phyloP scores from a whole-genome alignment of 148 eudicot genomes.

The Rhododendron vialii region DNA sequence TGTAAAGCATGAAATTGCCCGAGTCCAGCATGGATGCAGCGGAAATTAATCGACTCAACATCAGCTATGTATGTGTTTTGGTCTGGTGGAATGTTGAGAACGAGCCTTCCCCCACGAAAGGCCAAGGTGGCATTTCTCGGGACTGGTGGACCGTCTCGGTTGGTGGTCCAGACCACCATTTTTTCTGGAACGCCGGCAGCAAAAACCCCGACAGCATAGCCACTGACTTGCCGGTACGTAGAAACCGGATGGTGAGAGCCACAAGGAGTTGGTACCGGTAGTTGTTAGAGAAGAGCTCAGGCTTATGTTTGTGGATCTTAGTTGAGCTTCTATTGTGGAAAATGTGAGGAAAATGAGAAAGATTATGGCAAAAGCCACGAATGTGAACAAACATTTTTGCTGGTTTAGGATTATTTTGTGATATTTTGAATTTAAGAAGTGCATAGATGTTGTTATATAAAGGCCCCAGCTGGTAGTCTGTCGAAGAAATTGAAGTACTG shows the following conservation, averaged over 20 bases:
- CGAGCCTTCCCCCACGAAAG: slow-evolving; percentile 18
- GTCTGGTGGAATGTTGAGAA: background rate
- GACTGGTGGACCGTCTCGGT: slow-evolving; percentile 13
- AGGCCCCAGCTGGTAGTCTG: background rate
- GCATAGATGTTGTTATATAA: background rate
- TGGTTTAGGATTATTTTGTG: background rate
- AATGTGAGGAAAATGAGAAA: background rate
- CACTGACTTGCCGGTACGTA: slow-evolving; percentile 15
- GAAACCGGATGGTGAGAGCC: slow-evolving; percentile 13
- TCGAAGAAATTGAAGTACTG: background rate
- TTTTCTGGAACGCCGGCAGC: slow-evolving; percentile 14
- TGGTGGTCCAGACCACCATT: slow-evolving; percentile 31
- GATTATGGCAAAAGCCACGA: background rate
- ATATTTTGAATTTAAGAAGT: background rate
- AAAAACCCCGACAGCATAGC: slow-evolving; percentile 27
- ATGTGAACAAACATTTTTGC: background rate
- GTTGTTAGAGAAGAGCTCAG: slow-evolving; percentile 7
- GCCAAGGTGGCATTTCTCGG: slow-evolving; percentile 9
- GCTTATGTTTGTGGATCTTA: background rate
- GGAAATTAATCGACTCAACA: background rate
- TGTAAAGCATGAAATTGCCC: slow-evolving; percentile 38
- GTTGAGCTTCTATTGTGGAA: background rate
- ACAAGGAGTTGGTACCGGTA: background rate
- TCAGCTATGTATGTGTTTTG: background rate
- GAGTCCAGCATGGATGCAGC: slow-evolving; percentile 34